These are phyloP conservation scores for Rhododendron ferrugineum DNA, from an alignment of 148 eudicot genomes.

Conservation along the genomic window DNA sequence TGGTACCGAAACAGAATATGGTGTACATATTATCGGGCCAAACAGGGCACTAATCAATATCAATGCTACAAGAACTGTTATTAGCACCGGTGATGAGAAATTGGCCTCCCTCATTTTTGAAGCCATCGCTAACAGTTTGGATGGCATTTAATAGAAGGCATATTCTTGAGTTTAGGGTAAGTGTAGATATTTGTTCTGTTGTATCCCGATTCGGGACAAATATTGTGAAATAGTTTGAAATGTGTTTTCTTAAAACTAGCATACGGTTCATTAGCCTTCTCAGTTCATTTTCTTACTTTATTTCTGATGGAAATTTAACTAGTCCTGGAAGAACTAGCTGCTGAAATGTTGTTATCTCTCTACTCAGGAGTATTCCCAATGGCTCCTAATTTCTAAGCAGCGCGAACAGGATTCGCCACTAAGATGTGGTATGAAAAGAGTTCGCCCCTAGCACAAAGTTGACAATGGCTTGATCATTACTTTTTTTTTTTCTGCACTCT, in stretches of 20 bases:
- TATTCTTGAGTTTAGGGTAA: background rate
- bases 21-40: constrained; percentile 43
- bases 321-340: background rate
- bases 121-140: constrained; percentile 38
- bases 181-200: background rate
- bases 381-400: too few relatives aligned
- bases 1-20: constrained; percentile 22
- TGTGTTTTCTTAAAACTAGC: background rate
- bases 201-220: background rate
- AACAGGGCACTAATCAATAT: constrained; percentile 45
- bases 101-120: constrained; percentile 39
- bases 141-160: constrained; percentile 21
- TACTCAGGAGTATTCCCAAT: too few relatives aligned
- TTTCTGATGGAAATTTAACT: background rate
- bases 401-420: background rate
- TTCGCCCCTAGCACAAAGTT: background rate
- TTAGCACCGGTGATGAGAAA: constrained; percentile 51
- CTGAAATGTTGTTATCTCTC: too few relatives aligned
- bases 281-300: background rate
- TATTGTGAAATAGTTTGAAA: background rate
- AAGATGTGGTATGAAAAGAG: background rate
- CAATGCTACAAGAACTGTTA: constrained; percentile 26
- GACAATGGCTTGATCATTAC: background rate
- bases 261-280: background rate
- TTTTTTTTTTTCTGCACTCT: too few relatives aligned